Evolutionary conservation across 2,329 filamentous ascomycete species (phyloP).

Genomic region (Elsinoe arachidis): DNA sequence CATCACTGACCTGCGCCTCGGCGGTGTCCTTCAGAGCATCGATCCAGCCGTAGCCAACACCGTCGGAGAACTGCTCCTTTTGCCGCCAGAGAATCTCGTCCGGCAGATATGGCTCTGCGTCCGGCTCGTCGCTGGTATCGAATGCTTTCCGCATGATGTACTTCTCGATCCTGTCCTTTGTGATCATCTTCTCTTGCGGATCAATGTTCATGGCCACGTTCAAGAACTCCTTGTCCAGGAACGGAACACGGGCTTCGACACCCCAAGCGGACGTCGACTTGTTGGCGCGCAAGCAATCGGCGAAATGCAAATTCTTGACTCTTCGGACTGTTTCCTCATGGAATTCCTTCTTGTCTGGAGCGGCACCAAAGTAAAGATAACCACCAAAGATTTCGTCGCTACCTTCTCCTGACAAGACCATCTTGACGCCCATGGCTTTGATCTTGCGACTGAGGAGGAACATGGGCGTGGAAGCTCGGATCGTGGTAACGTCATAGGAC

Average conservation of each 20-base stretch:
- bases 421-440: conserved; percentile 99
- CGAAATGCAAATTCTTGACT: conserved; percentile 90
- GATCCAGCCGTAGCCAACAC: conserved; percentile 98
- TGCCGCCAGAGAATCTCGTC: conserved; percentile 95
- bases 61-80: conserved; percentile 99
- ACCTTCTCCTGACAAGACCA: conserved; percentile 95
- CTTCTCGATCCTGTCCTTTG: conserved; percentile 81
- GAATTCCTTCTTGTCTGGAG: conserved; percentile 84
- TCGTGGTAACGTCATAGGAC: conserved; percentile 96
- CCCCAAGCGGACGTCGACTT: conserved; percentile 99
- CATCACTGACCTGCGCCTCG: conserved; percentile 80
- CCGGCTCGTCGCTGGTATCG: conserved; percentile 81
- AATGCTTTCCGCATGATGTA: conserved; percentile 98
- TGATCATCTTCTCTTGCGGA: conserved; percentile 92
- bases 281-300: conserved; percentile 97
- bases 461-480: conserved; percentile 97
- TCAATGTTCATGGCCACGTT: conserved; percentile 90
- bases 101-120: conserved; percentile 76
- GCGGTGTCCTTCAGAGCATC: conserved; percentile 93
- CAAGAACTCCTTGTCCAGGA: conserved; percentile 95
- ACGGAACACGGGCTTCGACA: conserved; percentile 92
- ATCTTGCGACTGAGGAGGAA: conserved; percentile 97
- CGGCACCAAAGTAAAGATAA: conserved; percentile 96
- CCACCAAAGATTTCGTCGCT: conserved; percentile 98
- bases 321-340: conserved; percentile 90